phyloP scores from a whole-genome alignment of 257 asterid species.

The Solanum ahanhuiri region DNA sequence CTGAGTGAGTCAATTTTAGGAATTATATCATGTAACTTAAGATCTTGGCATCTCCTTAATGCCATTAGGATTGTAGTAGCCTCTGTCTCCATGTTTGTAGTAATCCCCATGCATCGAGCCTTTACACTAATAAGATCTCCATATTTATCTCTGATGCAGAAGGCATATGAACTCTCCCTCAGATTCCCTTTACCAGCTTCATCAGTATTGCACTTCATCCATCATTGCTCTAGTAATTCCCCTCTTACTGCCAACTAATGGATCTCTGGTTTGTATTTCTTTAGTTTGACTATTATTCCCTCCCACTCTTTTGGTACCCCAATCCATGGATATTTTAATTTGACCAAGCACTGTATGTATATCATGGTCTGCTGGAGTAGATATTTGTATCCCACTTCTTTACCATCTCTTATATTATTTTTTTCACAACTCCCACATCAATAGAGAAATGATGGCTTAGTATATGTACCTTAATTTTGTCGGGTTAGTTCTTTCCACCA shows the following conservation, averaged over 20 bases:
- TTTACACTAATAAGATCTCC: background rate
- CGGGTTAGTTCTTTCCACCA: background rate
- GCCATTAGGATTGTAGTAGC: background rate
- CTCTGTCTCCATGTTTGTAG: background rate
- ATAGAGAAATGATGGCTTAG: background rate
- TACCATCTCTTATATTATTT: background rate
- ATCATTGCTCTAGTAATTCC: background rate
- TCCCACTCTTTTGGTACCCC: background rate
- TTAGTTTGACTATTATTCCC: background rate
- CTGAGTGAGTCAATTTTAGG: background rate
- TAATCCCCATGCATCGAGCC: background rate
- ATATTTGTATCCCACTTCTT: background rate
- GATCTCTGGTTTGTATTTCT: background rate
- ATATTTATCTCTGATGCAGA: background rate
- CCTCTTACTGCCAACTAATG: background rate
- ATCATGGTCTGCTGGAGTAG: background rate
- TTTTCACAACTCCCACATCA: no score
- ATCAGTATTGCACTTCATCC: background rate
- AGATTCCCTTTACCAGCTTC: background rate
- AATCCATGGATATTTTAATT: background rate
- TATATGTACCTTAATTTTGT: background rate
- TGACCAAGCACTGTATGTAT: background rate
- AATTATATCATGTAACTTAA: no score
- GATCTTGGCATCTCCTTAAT: no score
- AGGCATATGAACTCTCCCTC: background rate